Evolutionary conservation across 257 asterid genomes (phyloP), one percentile per base, ranked within the genome.

Genomic region (Cinchona pubescens): DNA sequence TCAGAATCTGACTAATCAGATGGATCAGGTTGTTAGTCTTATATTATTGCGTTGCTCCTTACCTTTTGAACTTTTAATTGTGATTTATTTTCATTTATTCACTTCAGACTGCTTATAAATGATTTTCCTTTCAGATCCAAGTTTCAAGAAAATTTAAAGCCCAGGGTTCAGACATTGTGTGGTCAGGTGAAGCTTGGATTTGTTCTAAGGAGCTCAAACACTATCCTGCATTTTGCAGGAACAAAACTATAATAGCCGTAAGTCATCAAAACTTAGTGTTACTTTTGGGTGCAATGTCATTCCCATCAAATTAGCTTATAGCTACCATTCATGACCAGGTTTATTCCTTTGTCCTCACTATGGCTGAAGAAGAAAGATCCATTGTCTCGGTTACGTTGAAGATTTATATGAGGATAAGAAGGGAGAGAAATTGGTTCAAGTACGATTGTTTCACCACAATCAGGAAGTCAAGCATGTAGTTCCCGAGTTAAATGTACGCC

Each of bases 341-440:
- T 59, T 64, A 81, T 74, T 88, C 92, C 61, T 83, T 88, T 18
- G 91, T 79, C 38, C 76, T 83, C 79, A 70, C 86, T 75, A 71
- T 53, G 82, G 81, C 38, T 10, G 80, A 82, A 74, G 79, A 68
- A 38, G 78, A 51, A 40, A 79, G 48, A n/a, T n/a, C 59, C 78
- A 69, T 65, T 80, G 63, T 73, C 76, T 89, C 23, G 96, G 84
- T 29, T 89, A 89, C 82, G 79, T 89, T 73, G 85, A 85, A 72
- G 97, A 91, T 66, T 32, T 89, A 38, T 91, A 82, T 0, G 97
- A 89, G 87, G 86, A 85, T 69, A 76, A 35, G 29, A 40, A 76
- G 34, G 87, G 79, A 48, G 77, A 73, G 58, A 91, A 88, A 82
- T 84, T 70, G 86, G 87, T 71, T 10, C 68, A 73, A 66, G 86